Evolutionary conservation across 192 early-diverging fungal species (phyloP).

Genomic region (Coemansia sp.): DNA sequence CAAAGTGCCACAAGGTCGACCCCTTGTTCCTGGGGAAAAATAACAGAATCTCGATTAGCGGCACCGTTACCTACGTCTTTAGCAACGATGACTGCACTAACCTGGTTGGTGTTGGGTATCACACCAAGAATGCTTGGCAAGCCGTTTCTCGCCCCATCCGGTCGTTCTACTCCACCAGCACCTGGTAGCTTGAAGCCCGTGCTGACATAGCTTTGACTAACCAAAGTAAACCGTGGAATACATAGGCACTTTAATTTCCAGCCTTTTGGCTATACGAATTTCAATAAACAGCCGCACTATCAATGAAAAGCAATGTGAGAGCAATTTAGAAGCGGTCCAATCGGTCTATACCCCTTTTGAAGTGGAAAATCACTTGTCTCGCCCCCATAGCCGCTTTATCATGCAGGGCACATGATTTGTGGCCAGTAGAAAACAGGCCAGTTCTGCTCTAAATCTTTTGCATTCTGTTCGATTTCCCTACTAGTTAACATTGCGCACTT

Average conservation of each 20-base stretch:
- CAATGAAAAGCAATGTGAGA: background rate
- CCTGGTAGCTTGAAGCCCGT: background rate
- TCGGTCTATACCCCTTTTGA: background rate
- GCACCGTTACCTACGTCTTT: background rate
- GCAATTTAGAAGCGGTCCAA: no score
- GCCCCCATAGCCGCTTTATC: background rate
- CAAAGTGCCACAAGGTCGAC: background rate
- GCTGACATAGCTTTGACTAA: background rate
- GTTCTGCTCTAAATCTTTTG: background rate
- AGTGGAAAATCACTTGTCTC: background rate
- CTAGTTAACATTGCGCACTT: background rate
- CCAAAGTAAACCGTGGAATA: background rate
- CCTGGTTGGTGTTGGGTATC: background rate
- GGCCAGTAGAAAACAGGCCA: background rate
- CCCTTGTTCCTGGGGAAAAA: background rate
- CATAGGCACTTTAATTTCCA: background rate
- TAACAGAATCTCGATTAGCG: background rate
- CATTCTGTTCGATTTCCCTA: background rate
- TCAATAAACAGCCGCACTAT: background rate
- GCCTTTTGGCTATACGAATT: background rate
- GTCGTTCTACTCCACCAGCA: conserved; percentile 2
- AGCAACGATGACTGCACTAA: background rate
- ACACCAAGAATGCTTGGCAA: background rate
- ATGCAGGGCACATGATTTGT: background rate
- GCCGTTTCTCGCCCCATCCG: background rate